Evolutionary conservation across 148 eudicot genomes (phyloP).

Genomic region (Pharnaceum exiguum): DNA sequence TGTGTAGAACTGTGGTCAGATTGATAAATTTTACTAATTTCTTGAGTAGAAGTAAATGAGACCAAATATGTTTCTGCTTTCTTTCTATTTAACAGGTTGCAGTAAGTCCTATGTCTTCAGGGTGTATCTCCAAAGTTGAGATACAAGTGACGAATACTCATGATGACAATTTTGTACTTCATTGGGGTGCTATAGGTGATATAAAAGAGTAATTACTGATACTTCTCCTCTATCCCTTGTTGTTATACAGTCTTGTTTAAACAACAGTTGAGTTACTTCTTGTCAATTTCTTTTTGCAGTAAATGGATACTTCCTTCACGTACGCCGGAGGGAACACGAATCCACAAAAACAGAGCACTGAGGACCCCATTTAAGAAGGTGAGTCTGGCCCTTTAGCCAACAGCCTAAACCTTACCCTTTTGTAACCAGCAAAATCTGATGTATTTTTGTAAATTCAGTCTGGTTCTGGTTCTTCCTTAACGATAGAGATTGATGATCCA

Average conservation of each 20-base stretch:
- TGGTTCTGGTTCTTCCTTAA: slow-evolving; percentile 54
- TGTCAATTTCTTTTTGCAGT: slow-evolving; percentile 24
- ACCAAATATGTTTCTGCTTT: slow-evolving; percentile 3
- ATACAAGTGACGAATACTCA: slow-evolving; percentile 47
- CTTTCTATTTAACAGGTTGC: slow-evolving; percentile 53
- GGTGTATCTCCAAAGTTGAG: slow-evolving; percentile 47
- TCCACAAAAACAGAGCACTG: slow-evolving; percentile 70
- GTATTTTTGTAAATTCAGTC: slow-evolving; percentile 46
- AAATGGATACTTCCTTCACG: slow-evolving; percentile 75
- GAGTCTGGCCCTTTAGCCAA: slow-evolving; percentile 13
- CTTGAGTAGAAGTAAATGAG: background rate
- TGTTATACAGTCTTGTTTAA: background rate
- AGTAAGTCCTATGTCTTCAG: slow-evolving; percentile 50
- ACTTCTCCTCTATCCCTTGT: background rate
- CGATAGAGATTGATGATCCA: slow-evolving; percentile 83
- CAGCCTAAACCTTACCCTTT: no score
- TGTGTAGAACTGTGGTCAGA: slow-evolving; percentile 17
- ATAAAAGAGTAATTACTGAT: slow-evolving; percentile 44
- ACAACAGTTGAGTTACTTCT: background rate
- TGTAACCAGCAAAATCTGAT: background rate
- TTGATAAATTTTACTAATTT: background rate
- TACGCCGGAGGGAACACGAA: slow-evolving; percentile 71
- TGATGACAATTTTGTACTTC: slow-evolving; percentile 59
- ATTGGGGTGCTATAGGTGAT: slow-evolving; percentile 77
- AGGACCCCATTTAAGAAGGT: slow-evolving; percentile 81